Conservation (phyloP, 768 basidiomycete genomes). For the Boletales sp. region DNA sequence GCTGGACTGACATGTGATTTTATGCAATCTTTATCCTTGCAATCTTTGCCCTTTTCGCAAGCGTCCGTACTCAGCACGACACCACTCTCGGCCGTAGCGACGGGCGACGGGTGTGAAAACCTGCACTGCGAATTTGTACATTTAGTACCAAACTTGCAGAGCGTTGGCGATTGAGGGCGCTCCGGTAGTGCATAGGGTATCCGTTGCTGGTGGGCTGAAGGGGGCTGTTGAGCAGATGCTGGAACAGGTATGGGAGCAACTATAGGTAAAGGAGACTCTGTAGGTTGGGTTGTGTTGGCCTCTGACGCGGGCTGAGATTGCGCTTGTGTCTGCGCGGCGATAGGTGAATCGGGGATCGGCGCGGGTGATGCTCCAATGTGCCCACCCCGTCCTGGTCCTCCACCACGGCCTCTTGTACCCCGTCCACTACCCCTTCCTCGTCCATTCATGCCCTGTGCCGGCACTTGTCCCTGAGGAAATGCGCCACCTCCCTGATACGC, state of each 20-base stretch:
- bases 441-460: slow-evolving; percentile 25
- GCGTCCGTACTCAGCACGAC: slow-evolving; percentile 92
- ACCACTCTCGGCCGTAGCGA: slow-evolving; percentile 91
- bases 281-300: slow-evolving; percentile 1
- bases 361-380: slow-evolving; percentile 24
- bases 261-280: slow-evolving; percentile 15
- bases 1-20: slow-evolving; percentile 91
- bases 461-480: slow-evolving; percentile 19
- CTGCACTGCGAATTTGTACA: slow-evolving; percentile 89
- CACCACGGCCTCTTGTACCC: slow-evolving; percentile 44
- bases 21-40: slow-evolving; percentile 91
- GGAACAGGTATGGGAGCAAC: slow-evolving; percentile 24
- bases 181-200: slow-evolving; percentile 61
- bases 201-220: slow-evolving; percentile 26
- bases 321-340: slow-evolving; percentile 16
- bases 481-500: slow-evolving; percentile 37
- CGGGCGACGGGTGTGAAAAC: slow-evolving; percentile 95
- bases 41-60: slow-evolving; percentile 85
- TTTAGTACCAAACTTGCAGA: slow-evolving; percentile 92
- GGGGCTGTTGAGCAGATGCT: slow-evolving; percentile 19
- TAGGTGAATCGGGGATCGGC: slow-evolving; percentile 17
- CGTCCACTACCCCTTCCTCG: slow-evolving; percentile 45
- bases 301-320: slow-evolving; percentile 20
- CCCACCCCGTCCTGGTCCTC: slow-evolving; percentile 44
- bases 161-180: slow-evolving; percentile 79